Evolutionary conservation across 2,329 filamentous ascomycete species (phyloP).

Genomic region (Fusarium verticillioides): DNA sequence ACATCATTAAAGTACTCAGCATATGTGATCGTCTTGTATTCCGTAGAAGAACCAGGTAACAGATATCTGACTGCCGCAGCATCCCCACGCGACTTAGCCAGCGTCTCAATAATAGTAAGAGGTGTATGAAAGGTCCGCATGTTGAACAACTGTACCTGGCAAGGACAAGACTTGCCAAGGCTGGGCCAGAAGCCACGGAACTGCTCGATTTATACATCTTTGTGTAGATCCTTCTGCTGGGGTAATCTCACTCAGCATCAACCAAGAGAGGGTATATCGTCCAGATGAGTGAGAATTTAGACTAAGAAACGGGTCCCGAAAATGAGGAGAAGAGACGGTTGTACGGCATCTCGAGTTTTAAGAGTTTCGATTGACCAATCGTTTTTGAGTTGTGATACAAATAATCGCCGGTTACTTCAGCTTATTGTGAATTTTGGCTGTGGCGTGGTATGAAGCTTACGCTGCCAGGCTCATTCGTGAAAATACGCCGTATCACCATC

Average conservation of each 20-base stretch:
- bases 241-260: not conserved
- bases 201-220: not conserved
- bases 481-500: no score
- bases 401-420: not conserved
- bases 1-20: not conserved
- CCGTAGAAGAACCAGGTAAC: accelerated
- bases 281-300: slow-evolving; percentile 1
- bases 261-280: not conserved
- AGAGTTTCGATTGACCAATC: not conserved
- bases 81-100: not conserved
- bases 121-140: slow-evolving; percentile 7
- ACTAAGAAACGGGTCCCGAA: not conserved
- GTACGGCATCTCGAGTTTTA: not conserved
- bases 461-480: no score
- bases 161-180: no score
- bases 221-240: not conserved
- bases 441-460: not conserved
- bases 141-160: accelerated
- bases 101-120: not conserved
- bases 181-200: accelerated
- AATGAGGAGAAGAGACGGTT: not conserved
- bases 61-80: not conserved
- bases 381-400: accelerated
- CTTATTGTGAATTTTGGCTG: not conserved
- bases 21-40: not conserved